Evolutionary conservation across 257 asterid species (phyloP).

Genomic region (Nicotiana obtusifolia): DNA sequence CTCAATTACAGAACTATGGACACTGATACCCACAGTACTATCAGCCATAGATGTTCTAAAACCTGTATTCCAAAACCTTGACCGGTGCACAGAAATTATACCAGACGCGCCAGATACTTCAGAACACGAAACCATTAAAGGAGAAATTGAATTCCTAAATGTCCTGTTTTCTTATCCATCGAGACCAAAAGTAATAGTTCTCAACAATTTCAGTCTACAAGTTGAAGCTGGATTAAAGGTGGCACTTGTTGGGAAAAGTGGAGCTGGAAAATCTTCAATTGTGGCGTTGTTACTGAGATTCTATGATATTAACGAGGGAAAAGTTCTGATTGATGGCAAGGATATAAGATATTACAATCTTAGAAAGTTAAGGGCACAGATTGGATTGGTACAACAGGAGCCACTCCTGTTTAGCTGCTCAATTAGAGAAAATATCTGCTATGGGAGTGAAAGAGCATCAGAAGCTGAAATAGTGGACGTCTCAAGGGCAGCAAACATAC

Average conservation of each 20-base stretch:
- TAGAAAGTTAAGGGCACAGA: constrained; percentile 41
- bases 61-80: constrained; percentile 64
- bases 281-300: constrained; percentile 66
- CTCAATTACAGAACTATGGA: constrained; percentile 78
- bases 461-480: constrained; percentile 64
- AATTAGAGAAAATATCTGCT: constrained; percentile 58
- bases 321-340: constrained; percentile 48
- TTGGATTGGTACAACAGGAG: constrained; percentile 80
- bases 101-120: constrained; percentile 47
- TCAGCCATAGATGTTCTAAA: constrained; percentile 65
- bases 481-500: constrained; percentile 58
- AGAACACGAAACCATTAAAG: constrained; percentile 35
- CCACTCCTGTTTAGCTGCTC: constrained; percentile 71
- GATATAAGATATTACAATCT: constrained; percentile 43
- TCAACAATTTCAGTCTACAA: constrained; percentile 52
- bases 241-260: constrained; percentile 75
- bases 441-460: constrained; percentile 62
- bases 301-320: constrained; percentile 50
- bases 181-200: constrained; percentile 49
- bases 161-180: constrained; percentile 53
- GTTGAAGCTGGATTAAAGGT: constrained; percentile 55
- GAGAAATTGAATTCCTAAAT: constrained; percentile 48
- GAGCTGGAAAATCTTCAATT: constrained; percentile 68
- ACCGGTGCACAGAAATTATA: constrained; percentile 51
- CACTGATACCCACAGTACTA: constrained; percentile 66